Percentiles rank a stretch among this genome's conserved stretches.
Evolutionary conservation across 106 monocot species (phyloP).

Genomic region (Vanilla planifolia): DNA sequence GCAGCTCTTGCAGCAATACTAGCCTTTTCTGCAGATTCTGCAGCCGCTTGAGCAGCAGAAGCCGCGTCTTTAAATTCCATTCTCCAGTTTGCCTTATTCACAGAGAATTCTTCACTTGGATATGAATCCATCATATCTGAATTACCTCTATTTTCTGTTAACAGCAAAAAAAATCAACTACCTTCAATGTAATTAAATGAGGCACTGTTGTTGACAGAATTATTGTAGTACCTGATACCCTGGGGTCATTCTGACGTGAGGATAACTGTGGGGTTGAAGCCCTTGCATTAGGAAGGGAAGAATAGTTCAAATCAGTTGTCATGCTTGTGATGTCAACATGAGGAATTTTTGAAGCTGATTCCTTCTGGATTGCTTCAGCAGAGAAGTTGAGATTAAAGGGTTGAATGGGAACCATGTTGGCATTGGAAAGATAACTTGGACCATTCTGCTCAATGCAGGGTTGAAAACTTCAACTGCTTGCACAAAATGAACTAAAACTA

Average conservation of each 20-base stretch:
- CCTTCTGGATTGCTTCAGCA: slow-evolving; percentile 7
- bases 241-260: slow-evolving; percentile 10
- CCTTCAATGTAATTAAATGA: too few species aligned
- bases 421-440: slow-evolving; percentile 34
- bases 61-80: slow-evolving; percentile 83
- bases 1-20: slow-evolving; percentile 89
- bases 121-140: slow-evolving; percentile 15
- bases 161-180: too few species aligned
- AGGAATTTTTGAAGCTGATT: slow-evolving; percentile 11
- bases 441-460: slow-evolving; percentile 20
- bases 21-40: slow-evolving; percentile 92
- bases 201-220: too few species aligned
- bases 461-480: slow-evolving; percentile 4
- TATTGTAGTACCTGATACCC: slow-evolving; percentile 23
- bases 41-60: slow-evolving; percentile 84
- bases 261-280: slow-evolving; percentile 5
- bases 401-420: slow-evolving; percentile 13
- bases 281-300: slow-evolving; percentile 8
- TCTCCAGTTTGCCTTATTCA: slow-evolving; percentile 26
- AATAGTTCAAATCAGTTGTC: not conserved
- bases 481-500: too few species aligned
- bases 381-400: slow-evolving; percentile 9
- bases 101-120: slow-evolving; percentile 13
- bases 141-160: slow-evolving; percentile 15
- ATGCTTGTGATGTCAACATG: slow-evolving; percentile 11